phyloP scores from a whole-genome alignment of 768 basidiomycete genomes.

The Leccinum subtestaceum region DNA sequence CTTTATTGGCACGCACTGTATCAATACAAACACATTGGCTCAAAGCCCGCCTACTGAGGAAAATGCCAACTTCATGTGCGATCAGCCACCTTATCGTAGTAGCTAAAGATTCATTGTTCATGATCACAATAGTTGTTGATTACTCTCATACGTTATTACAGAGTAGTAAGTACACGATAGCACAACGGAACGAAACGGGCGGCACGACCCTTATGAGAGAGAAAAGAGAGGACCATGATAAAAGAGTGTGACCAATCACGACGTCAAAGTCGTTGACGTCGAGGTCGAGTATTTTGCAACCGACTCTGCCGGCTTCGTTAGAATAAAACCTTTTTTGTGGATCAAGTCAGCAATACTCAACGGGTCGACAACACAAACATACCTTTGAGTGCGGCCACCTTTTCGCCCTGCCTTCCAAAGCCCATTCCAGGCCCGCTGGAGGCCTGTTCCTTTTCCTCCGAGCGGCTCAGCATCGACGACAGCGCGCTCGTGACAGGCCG shows the following conservation, averaged over 20 bases:
- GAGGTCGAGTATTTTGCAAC: slow-evolving; percentile 43
- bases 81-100: too few relatives aligned
- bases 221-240: slow-evolving; percentile 4
- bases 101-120: not conserved
- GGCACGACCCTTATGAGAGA: not conserved
- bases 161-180: slow-evolving; percentile 2
- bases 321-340: slow-evolving; percentile 44
- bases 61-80: slow-evolving; percentile 29
- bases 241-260: not conserved
- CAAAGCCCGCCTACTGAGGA: slow-evolving; percentile 24
- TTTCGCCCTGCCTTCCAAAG: slow-evolving; percentile 81
- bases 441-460: slow-evolving; percentile 26
- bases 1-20: slow-evolving; percentile 37
- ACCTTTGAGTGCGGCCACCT: slow-evolving; percentile 67
- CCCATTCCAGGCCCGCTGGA: slow-evolving; percentile 51
- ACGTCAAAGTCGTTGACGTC: not conserved
- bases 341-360: not conserved
- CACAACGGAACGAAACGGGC: slow-evolving; percentile 5
- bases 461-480: slow-evolving; percentile 10
- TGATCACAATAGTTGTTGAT: not conserved
- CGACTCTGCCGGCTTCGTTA: slow-evolving; percentile 57
- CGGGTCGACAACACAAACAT: slow-evolving; percentile 8
- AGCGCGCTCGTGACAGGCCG: slow-evolving; percentile 16
- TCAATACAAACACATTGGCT: too few relatives aligned
- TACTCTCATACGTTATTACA: slow-evolving; percentile 1